Evolutionary conservation across 75 land plant genomes (phyloP).

Genomic region (Adiantum capillusveneris): DNA sequence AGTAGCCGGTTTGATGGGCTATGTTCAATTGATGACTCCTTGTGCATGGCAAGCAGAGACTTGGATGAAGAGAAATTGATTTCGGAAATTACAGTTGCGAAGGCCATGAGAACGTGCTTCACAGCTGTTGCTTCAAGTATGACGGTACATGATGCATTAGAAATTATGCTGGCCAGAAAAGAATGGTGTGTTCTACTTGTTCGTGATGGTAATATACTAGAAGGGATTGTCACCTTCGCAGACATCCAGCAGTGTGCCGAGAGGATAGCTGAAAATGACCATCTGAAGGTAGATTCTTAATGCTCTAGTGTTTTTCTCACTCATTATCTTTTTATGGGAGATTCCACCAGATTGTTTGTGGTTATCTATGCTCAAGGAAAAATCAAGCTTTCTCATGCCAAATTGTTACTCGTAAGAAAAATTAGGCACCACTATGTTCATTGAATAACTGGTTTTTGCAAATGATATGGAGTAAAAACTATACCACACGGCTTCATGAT

Average conservation of each 20-base stretch:
- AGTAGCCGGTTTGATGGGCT: conserved; percentile 18
- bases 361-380: not conserved
- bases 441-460: too few relatives aligned
- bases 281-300: not conserved
- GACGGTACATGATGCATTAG: conserved; percentile 47
- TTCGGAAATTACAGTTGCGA: conserved; percentile 54
- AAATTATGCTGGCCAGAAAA: conserved; percentile 65
- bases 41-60: conserved; percentile 52
- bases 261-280: not conserved
- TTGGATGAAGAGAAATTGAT: conserved; percentile 22
- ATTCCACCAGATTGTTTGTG: conserved; percentile 33
- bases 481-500: too few relatives aligned
- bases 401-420: too few relatives aligned
- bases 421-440: too few relatives aligned
- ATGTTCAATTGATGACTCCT: conserved; percentile 73
- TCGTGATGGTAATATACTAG: conserved; percentile 28
- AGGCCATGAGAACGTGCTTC: conserved; percentile 73
- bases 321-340: not conserved
- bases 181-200: conserved; percentile 77
- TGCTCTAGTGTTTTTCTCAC: not conserved
- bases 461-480: too few relatives aligned
- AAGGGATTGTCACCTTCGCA: conserved; percentile 58
- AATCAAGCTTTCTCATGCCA: too few relatives aligned
- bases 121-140: conserved; percentile 38
- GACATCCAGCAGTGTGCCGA: conserved; percentile 58